A percentile compares a stretch with the other conserved stretches of the same genome.
Conservation (phyloP, 1,284 basidiomycete genomes). For the Ceratobasidium papillatum region DNA sequence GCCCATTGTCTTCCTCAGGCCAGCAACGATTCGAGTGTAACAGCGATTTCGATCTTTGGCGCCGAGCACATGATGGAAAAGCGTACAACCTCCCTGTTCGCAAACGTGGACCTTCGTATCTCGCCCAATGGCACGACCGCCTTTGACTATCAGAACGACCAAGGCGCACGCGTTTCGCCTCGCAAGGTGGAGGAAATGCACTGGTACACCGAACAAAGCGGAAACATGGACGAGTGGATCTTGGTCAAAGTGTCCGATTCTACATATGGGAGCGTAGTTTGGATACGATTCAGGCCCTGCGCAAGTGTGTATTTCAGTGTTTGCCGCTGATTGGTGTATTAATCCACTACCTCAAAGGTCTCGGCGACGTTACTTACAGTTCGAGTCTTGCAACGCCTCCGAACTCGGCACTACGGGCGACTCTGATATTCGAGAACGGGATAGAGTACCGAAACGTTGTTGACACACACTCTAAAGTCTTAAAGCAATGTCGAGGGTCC, state of each 20-base stretch:
- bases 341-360: background rate
- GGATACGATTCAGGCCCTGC: slow-evolving; percentile 11
- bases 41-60: background rate
- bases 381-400: background rate
- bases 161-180: background rate
- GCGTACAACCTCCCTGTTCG: too few species aligned
- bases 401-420: slow-evolving; percentile 1
- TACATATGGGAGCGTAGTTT: background rate
- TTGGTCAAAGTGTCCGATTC: slow-evolving; percentile 16
- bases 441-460: slow-evolving; percentile 1
- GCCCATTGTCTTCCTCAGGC: background rate
- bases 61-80: background rate
- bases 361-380: background rate
- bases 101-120: background rate
- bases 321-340: background rate
- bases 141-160: background rate
- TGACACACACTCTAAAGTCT: background rate
- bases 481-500: background rate
- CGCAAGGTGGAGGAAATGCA: slow-evolving; percentile 19
- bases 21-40: background rate
- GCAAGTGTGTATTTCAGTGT: background rate
- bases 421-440: background rate
- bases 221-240: slow-evolving; percentile 16
- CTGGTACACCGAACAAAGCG: slow-evolving; percentile 20
- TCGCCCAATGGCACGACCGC: background rate